Evolutionary conservation across 2,329 filamentous ascomycete species (phyloP), one percentile per base, ranked within the genome.

Genomic region (Metarhizium robertsii): DNA sequence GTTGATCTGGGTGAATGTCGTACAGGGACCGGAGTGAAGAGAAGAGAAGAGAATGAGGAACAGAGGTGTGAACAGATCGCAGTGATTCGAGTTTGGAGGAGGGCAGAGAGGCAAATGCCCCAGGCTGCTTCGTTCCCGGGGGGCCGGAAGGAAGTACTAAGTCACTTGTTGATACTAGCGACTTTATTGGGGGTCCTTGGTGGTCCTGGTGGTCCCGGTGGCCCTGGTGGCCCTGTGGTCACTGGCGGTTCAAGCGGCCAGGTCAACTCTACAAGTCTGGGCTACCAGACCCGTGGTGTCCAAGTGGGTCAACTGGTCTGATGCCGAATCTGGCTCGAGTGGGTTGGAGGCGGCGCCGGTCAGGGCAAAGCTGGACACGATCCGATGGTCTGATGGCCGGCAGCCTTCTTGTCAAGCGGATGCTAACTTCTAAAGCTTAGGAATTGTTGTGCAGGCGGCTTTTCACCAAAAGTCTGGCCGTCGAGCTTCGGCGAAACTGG

Each of bases 91-190:
- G 38, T 11, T 40, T 50, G 18, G 43, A 55, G 55, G 42, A 57
- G 57, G 54, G 52, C 38, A 38, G 53, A 57, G 53, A 52, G 52
- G 50, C 56, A 57, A 55, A 48, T 29, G 18, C 32, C 42, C 25
- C 30, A 46, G 57, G 50, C 56, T 55, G 57, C 51, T 55, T 13
- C 7, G 53, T 42, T 56, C 38, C 60, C 55, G 54, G 54, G 55
- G 51, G 32, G 50, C 58, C 53, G 58, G 54, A 55, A 34, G 34
- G 52, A 42, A 52, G 25, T 30, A 52, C 36, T 13, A 16, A 45
- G 42, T 45, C 7, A 45, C 6, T 45, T 20, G 11, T 14, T 13
- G 13, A 40, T 16, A 40, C 38, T 40, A 25, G 53, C 53, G 40
- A 46, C 38, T 57, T 46, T 42, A 50, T 53, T 52, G 53, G 55